Base-by-base conservation (phyloP, 352 stramenopile genomes). In the Pythium vanterpoolii region DNA sequence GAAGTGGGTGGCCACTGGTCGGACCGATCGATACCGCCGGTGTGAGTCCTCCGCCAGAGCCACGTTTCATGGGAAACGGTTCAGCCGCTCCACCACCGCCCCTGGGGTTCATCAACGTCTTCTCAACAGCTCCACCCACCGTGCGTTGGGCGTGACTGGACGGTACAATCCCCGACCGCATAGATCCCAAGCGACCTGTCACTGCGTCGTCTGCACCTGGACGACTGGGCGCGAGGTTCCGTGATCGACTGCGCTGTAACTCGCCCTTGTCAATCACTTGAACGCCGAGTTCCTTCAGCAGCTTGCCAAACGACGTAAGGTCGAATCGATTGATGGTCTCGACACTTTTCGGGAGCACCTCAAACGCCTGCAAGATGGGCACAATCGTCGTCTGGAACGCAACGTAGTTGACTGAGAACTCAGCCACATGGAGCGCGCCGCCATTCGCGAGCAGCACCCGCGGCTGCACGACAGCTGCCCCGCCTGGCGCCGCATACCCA, bases 401-500 rank as follows among this genome's bases (percentile, higher is more conserved):
- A 11, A 67, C 38, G n/a, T 49, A 60, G 30, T 34, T 57, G 4
- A 67, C 19, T 5, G 51, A 42, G 39, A 67, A 67, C 21, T 67
- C 60, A 0, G 31, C 23, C 13, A 24, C 36, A n/a, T 27, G 24
- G 3, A 42, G 23, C 9, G 31, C 5, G 18, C 34, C 38, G 0
- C 45, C 60, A n/a, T 42, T 57, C 14, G 33, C 7, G 16, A 40
- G 36, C 14, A 69, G 39, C 13, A 56, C 14, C 5, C 44, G 69
- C 14, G 84, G 84, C n/a, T 94, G 84, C 14, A 90, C 59, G 18
- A 93, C 78, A 8, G 61, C 50, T 5, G 70, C 69, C 11, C 79
- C 82, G 42, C 64, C 55, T 21, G 80, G 80, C 16, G 78, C 76
- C 9, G 75, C 59, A 4, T 69, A 64, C 21, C 66, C 64, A 43